phyloP scores from a whole-genome alignment of 495 filamentous ascomycete species.

The Penicillium ochrochloron region DNA sequence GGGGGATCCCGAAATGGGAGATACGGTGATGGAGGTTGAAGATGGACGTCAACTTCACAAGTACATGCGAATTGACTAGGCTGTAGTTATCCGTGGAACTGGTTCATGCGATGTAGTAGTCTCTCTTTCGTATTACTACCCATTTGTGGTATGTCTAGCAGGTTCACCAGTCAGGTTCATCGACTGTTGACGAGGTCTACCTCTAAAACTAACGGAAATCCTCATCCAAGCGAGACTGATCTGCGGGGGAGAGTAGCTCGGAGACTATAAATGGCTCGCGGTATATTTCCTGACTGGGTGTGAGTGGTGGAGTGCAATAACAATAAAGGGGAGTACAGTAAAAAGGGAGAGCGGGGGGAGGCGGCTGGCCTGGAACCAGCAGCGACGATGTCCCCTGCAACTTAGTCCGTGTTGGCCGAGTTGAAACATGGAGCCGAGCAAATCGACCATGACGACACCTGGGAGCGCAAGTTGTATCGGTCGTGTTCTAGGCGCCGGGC shows the following conservation, averaged over 20 bases:
- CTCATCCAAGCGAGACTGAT: slow-evolving; percentile 5
- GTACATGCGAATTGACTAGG: neutral
- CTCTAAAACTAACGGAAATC: neutral
- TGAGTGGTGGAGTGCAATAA: slow-evolving; percentile 5
- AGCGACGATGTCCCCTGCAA: slow-evolving; percentile 20
- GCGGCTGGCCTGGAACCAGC: neutral
- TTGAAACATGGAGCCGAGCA: slow-evolving; percentile 1
- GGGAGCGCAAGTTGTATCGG: slow-evolving; percentile 12
- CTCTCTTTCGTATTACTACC: neutral
- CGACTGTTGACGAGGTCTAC: neutral
- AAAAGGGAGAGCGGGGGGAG: neutral
- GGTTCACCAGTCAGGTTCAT: neutral
- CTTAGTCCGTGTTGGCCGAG: slow-evolving; percentile 1
- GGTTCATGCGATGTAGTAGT: neutral
- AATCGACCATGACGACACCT: neutral
- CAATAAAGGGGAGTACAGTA: neutral
- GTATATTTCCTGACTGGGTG: slow-evolving; percentile 7
- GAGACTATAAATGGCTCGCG: slow-evolving; percentile 6
- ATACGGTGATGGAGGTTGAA: neutral
- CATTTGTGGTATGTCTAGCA: neutral
- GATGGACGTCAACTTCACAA: neutral
- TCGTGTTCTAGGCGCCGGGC: slow-evolving; percentile 18
- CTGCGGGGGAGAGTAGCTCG: slow-evolving; percentile 9
- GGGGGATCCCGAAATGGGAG: neutral
- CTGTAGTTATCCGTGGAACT: neutral